Percentiles rank a stretch among this genome's conserved stretches.
Conservation (phyloP, 768 basidiomycete species). For the Lentinula guzmanii region DNA sequence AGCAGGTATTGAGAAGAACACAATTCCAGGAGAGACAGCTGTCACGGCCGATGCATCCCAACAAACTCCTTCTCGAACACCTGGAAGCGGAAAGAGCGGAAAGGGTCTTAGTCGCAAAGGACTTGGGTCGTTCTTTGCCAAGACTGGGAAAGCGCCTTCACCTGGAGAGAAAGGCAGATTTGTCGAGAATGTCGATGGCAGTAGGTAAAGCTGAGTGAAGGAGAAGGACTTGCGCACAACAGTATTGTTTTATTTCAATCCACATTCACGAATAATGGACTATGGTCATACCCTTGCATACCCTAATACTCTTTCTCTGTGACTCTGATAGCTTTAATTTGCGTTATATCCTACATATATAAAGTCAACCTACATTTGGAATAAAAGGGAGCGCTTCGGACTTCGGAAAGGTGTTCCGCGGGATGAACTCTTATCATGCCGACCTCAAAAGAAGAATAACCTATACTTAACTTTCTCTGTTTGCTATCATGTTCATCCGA, state of each 20-base stretch:
- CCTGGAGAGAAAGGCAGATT: constrained; percentile 28
- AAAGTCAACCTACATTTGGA: no score
- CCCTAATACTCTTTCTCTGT: no score
- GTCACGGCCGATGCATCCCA: background rate
- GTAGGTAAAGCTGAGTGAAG: background rate
- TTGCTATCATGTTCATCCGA: constrained; percentile 3
- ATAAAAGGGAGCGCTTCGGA: background rate
- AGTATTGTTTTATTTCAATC: no score
- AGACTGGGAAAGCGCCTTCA: constrained; percentile 11
- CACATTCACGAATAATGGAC: background rate
- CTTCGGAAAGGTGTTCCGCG: background rate
- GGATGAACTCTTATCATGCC: background rate
- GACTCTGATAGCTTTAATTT: no score
- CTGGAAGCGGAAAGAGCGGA: constrained; percentile 2
- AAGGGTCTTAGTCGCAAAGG: constrained; percentile 12
- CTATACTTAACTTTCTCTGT: background rate
- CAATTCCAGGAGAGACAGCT: background rate
- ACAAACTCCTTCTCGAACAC: background rate
- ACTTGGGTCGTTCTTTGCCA: constrained; percentile 15
- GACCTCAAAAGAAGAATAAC: background rate
- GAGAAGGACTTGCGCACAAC: no score
- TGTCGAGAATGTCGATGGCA: constrained; percentile 26
- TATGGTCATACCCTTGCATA: no score
- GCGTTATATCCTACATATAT: no score
- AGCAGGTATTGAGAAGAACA: constrained; percentile 22